These are phyloP conservation scores for Apiosordaria backusii DNA, from an alignment of 495 filamentous ascomycete species.

Conservation along the genomic window DNA sequence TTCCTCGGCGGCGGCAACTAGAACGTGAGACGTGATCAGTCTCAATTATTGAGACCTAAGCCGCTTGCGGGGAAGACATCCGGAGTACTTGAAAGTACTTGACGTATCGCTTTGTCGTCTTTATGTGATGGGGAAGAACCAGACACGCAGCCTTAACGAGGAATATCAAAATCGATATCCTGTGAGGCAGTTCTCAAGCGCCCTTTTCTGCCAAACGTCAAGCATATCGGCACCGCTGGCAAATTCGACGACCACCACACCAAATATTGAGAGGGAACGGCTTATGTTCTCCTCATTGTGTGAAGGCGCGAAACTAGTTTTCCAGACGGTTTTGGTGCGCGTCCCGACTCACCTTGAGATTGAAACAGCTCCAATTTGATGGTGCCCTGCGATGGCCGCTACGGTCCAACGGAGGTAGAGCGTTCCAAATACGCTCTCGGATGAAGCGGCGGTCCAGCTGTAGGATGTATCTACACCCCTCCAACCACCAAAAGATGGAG, in stretches of 20 bases:
- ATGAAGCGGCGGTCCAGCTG: too few species aligned
- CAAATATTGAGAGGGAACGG: background rate
- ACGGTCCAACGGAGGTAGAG: too few species aligned
- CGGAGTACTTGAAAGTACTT: slow-evolving; percentile 1
- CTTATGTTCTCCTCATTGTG: background rate
- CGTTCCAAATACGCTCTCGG: too few species aligned
- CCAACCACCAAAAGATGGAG: background rate
- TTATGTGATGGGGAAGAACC: background rate
- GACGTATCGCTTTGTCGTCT: background rate
- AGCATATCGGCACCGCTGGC: too few species aligned
- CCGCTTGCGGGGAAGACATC: background rate
- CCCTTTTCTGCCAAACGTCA: background rate
- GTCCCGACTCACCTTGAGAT: too few species aligned
- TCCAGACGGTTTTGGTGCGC: too few species aligned
- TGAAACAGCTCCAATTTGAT: too few species aligned
- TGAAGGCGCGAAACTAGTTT: background rate
- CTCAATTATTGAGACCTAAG: background rate
- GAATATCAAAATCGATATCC: background rate
- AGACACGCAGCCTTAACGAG: background rate
- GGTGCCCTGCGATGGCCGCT: too few species aligned
- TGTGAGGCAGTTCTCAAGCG: background rate
- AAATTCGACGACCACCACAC: background rate
- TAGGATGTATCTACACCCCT: background rate
- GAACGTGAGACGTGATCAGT: background rate
- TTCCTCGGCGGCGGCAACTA: background rate